These are phyloP conservation scores for Bisporella sp. DNA, from an alignment of 2,329 filamentous ascomycete species.

Conservation along the genomic window DNA sequence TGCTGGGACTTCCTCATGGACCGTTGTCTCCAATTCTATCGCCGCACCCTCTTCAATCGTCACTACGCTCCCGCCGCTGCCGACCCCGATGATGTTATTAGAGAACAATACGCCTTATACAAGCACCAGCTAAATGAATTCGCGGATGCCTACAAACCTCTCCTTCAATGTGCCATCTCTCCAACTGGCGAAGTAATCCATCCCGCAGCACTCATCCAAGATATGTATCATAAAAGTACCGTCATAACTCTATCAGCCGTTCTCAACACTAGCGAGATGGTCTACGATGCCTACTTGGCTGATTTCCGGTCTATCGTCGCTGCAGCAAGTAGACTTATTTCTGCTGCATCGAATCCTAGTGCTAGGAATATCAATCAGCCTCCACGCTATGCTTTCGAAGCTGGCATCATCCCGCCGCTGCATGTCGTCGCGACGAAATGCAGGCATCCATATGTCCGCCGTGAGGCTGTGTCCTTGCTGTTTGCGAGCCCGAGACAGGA, in stretches of 20 bases:
- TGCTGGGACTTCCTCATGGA: slow-evolving; percentile 27
- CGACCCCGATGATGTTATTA: slow-evolving; percentile 13
- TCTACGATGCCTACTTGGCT: slow-evolving; percentile 18
- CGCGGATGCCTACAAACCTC: slow-evolving; percentile 17
- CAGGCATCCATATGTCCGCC: slow-evolving; percentile 47
- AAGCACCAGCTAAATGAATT: slow-evolving; percentile 16
- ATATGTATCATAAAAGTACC: slow-evolving; percentile 16
- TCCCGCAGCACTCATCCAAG: slow-evolving; percentile 17
- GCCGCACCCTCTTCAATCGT: slow-evolving; percentile 18
- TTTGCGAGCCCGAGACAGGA: slow-evolving; percentile 52
- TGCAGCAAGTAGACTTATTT: slow-evolving; percentile 14
- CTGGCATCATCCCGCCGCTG: slow-evolving; percentile 58
- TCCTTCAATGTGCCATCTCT: slow-evolving; percentile 16
- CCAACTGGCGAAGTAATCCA: slow-evolving; percentile 15
- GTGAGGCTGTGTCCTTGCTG: slow-evolving; percentile 55
- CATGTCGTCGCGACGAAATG: slow-evolving; percentile 63
- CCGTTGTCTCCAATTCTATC: slow-evolving; percentile 21
- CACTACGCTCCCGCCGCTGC: slow-evolving; percentile 10
- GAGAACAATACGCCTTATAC: slow-evolving; percentile 10
- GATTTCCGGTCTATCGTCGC: slow-evolving; percentile 19
- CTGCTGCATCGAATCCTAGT: background rate
- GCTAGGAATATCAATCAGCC: slow-evolving; percentile 9
- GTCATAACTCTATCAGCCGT: slow-evolving; percentile 15
- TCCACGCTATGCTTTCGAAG: slow-evolving; percentile 52
- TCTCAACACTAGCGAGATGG: slow-evolving; percentile 17